Conservation (phyloP, 495 filamentous ascomycete species). For the Penicillium verhagenii region DNA sequence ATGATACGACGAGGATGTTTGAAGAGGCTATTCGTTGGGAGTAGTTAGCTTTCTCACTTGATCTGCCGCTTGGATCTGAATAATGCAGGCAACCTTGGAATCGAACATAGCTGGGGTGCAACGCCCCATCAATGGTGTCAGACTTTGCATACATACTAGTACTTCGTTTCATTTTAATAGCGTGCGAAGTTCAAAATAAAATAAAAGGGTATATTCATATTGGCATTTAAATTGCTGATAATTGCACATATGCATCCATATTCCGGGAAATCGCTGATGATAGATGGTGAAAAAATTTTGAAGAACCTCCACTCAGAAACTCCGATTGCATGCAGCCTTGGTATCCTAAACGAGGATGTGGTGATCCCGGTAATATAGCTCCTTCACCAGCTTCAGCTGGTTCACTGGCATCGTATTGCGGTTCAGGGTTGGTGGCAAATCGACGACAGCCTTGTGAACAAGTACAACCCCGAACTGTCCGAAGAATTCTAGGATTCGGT, state of each 20-base stretch:
- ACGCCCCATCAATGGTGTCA: too few relatives aligned
- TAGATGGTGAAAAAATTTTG: not conserved
- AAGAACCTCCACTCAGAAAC: not conserved
- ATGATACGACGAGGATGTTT: too few relatives aligned
- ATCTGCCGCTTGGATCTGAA: not conserved
- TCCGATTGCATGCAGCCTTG: not conserved
- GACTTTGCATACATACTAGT: too few relatives aligned
- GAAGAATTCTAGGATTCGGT: conserved; percentile 73
- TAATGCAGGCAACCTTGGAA: not conserved
- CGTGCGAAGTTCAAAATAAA: too few relatives aligned
- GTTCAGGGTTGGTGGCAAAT: conserved; percentile 59
- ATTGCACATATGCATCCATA: not conserved
- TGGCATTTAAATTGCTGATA: too few relatives aligned
- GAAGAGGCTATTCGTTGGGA: too few relatives aligned
- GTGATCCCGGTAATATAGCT: conserved; percentile 57
- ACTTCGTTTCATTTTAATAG: too few relatives aligned
- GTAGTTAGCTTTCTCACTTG: not conserved
- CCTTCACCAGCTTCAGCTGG: conserved; percentile 57
- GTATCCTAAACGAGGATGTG: conserved; percentile 48
- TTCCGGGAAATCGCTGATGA: not conserved
- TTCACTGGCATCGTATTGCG: conserved; percentile 53
- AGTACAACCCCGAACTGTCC: conserved; percentile 66
- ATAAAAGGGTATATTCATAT: too few relatives aligned
- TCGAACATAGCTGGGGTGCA: not conserved
- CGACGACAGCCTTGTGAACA: conserved; percentile 62